These are phyloP conservation scores for Solanum chiquidenum DNA, from an alignment of 257 asterid species.

Conservation along the genomic window DNA sequence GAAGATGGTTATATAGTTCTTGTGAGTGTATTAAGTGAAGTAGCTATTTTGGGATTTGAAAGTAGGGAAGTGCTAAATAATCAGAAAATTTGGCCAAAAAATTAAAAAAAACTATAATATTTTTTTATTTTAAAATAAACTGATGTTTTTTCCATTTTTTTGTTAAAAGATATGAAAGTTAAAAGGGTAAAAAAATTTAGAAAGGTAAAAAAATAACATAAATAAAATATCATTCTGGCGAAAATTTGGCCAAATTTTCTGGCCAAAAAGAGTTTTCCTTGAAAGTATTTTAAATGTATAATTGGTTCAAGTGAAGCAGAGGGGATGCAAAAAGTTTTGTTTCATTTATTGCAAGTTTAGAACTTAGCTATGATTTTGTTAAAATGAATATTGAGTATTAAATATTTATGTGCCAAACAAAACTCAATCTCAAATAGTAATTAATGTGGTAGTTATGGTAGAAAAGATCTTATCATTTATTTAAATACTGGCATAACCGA, in stretches of 20 bases:
- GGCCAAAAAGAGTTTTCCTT: neutral
- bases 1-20: neutral
- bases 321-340: neutral
- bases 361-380: neutral
- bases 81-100: no score
- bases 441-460: neutral
- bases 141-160: no score
- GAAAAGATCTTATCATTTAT: no score
- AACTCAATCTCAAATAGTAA: neutral
- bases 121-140: no score
- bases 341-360: neutral
- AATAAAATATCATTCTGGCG: no score
- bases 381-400: neutral
- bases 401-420: neutral
- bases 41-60: neutral
- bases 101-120: no score
- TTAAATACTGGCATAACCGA: no score
- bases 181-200: no score
- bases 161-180: no score
- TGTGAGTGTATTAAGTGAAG: neutral
- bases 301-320: neutral
- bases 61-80: neutral
- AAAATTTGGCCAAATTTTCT: no score
- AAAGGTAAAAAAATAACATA: no score
- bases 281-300: neutral